Evolutionary conservation across 2,329 filamentous ascomycete species (phyloP).

Genomic region (Aspergillus sojae): DNA sequence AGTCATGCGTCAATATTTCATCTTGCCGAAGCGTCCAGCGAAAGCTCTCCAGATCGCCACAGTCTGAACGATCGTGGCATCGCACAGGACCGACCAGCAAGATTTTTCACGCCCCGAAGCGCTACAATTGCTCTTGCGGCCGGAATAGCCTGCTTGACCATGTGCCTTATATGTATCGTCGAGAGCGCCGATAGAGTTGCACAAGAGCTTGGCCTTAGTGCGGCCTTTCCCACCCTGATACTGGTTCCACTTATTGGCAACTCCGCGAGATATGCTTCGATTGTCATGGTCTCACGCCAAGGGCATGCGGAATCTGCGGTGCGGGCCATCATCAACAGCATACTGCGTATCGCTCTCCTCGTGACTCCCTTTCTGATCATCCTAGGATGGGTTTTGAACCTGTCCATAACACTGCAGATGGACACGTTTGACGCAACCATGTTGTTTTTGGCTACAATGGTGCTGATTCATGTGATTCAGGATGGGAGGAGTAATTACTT

Average conservation of each 20-base stretch:
- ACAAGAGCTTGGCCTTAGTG: constrained; percentile 9
- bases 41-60: neutral
- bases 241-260: constrained; percentile 21
- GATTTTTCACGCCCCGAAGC: neutral
- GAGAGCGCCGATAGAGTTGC: constrained; percentile 8
- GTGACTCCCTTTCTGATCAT: constrained; percentile 17
- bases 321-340: constrained; percentile 18
- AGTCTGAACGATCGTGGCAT: neutral
- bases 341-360: constrained; percentile 20
- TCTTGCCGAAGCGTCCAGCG: neutral
- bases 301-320: constrained; percentile 18
- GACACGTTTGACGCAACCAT: constrained; percentile 24
- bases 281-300: constrained; percentile 12
- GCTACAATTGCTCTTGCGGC: constrained; percentile 6
- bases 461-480: constrained; percentile 25
- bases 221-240: constrained; percentile 12
- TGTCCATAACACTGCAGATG: constrained; percentile 17
- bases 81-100: neutral
- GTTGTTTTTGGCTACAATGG: constrained; percentile 21
- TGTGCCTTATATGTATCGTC: constrained; percentile 15
- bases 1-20: constrained; percentile 21
- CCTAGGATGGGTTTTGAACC: constrained; percentile 16
- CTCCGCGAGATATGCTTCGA: constrained; percentile 14
- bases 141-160: constrained; percentile 7
- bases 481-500: constrained; percentile 26